Base-by-base conservation (phyloP, 305 asterid species). In the Fraxinus sp. region DNA sequence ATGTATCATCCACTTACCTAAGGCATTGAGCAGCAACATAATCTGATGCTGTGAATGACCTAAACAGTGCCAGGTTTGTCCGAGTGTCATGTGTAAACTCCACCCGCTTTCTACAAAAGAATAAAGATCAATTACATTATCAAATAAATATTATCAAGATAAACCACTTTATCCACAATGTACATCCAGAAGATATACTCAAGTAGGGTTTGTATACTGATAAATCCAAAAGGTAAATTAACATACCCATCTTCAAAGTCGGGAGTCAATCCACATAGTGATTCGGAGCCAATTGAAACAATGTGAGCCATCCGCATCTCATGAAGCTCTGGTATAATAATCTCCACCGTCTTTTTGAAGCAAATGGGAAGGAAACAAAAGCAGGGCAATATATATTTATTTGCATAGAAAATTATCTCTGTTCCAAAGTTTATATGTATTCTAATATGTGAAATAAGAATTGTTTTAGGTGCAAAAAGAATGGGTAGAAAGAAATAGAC, bases 11-110 rank as follows among this genome's bases (percentile, higher is more conserved):
- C 78, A 66, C 80, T 57, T 80, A 91, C 99, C 98, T 91, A 77
- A 94, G 93, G 84, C 98, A 87, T 88, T 96, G 99, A 79, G 99
- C 97, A 85, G 98, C 88, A 85, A 96, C 98, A 82, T 96, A 96
- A 41, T 96, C 99, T 79, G 95, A 80, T 73, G 97, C 99, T 78
- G 97, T 77, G 87, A 94, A 94, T 70, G 98, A 90, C 88, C 93
- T 90, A 81, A 96, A 96, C 77, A 96, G 92, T 39, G 98, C 93
- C 82, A 93, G 90, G 88, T 89, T 96, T 62, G 96, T 96, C 84
- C 99, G 90, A 5, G 93, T 86, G 83, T 96, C 99, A 36, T 73
- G 89, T 79, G 98, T 88, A 80, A 91, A 90, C 80, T 89, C 80
- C 84, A 74, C 86, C 81, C 89, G 88, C 81, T 91, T 91, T 83